phyloP scores from a whole-genome alignment of 352 stramenopile species.

The Phytophthora podocarpi region DNA sequence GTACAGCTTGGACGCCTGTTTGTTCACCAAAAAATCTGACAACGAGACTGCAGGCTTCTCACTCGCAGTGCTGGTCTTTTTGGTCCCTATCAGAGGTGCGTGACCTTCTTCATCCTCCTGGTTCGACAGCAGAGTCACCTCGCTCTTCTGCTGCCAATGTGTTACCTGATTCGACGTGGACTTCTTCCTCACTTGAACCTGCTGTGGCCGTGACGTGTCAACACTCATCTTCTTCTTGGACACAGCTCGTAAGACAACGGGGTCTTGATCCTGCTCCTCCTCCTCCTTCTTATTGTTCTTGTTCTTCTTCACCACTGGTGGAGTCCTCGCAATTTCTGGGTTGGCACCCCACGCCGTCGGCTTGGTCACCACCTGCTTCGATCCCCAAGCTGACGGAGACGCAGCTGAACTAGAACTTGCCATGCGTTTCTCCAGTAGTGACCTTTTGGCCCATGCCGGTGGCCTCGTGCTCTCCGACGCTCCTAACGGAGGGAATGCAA shows the following conservation, averaged over 20 bases:
- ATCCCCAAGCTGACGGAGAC: neutral
- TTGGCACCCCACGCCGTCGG: neutral
- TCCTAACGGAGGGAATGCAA: constrained; percentile 38
- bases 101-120: constrained; percentile 1
- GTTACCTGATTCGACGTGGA: constrained; percentile 14
- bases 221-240: constrained; percentile 11
- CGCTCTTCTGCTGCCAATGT: constrained; percentile 5
- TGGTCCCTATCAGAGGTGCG: neutral
- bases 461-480: constrained; percentile 7
- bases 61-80: neutral
- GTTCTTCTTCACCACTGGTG: neutral
- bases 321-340: neutral
- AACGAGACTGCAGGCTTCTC: neutral
- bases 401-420: neutral
- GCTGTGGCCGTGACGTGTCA: neutral
- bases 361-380: neutral
- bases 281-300: too few species aligned
- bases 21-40: constrained; percentile 35
- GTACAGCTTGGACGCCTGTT: constrained; percentile 53
- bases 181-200: constrained; percentile 19
- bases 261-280: too few species aligned
- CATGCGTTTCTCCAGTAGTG: constrained; percentile 58
- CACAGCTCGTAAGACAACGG: neutral
- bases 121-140: neutral
- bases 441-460: constrained; percentile 45